Base-by-base conservation (phyloP, 176 grass and related monocot species). In the Paspalum notatum region DNA sequence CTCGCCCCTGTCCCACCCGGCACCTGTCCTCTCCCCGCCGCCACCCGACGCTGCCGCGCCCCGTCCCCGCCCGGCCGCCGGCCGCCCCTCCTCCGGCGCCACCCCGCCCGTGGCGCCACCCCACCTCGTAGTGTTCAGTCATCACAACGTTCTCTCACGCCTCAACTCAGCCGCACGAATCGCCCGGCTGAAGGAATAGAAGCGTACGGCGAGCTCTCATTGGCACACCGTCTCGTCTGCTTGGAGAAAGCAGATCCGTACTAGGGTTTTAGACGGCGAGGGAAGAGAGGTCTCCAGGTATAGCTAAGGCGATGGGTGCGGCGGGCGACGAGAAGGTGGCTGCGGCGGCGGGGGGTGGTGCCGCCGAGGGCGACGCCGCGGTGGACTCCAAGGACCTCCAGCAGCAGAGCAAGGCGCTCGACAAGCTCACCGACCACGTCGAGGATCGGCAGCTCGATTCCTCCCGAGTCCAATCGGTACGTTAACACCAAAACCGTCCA, bases 391-490 rank as follows among this genome's bases (percentile, higher is more conserved):
- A 92, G 93, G 88, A 91, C 61, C 72, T 91, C 69, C 96, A 95
- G 86, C 92, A 99, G 86, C 96, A 99, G 88, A 99, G 96, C 86
- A 99, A 99, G 85, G 96, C 96, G 58, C 90, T 99, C 26, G 96
- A 99, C 88, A 99, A 99, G 88, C 92, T 99, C 79, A 99, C 96
- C 57, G 96, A 99, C 79, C 96, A 86, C 15, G 96, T 94, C 66
- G 95, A 98, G 67, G 96, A 99, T 41, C 96, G 96, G 72, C 96
- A 99, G 78, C 96, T 99, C 82, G 96, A 99, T 68, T 95, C 92
- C 68, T 94, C 85, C 77, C 90, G 96, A 76, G 96, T 99, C 64
- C 96, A 95, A 85, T 85, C 87, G 71, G 94, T 97, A 65, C 0
- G 77, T 70, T 5, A 60, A 25, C 15, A 37, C 49, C 47, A 15